phyloP scores from a whole-genome alignment of 164 flowering plant genomes.

The Vitis riparia region DNA sequence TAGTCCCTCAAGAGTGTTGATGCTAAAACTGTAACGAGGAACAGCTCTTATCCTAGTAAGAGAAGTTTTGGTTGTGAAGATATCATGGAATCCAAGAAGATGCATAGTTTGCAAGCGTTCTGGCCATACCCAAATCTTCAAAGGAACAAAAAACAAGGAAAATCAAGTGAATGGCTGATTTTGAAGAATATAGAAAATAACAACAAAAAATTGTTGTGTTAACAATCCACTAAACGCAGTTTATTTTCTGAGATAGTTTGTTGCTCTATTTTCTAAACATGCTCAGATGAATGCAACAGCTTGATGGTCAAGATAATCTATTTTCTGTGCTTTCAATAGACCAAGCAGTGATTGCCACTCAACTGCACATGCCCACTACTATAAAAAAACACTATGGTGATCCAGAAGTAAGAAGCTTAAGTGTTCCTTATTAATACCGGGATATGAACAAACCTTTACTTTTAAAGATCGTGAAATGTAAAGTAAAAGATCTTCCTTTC shows the following conservation, averaged over 20 bases:
- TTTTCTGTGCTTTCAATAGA: too few relatives aligned
- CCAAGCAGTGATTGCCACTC: background rate
- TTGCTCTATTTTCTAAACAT: too few relatives aligned
- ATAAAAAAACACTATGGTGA: background rate
- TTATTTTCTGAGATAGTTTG: too few relatives aligned
- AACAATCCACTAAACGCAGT: too few relatives aligned
- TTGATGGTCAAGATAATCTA: background rate
- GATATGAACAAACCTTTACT: slow-evolving; percentile 52
- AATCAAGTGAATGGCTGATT: background rate
- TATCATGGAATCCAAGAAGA: slow-evolving; percentile 64
- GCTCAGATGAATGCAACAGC: background rate
- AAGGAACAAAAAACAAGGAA: slow-evolving; percentile 6
- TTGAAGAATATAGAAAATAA: background rate
- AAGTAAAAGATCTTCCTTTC: slow-evolving; percentile 85
- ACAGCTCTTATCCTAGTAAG: slow-evolving; percentile 84
- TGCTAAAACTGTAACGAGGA: slow-evolving; percentile 80
- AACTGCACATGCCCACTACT: background rate
- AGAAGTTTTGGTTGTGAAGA: slow-evolving; percentile 75
- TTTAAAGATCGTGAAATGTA: slow-evolving; percentile 52
- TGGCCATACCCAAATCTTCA: slow-evolving; percentile 93
- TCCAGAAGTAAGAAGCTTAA: background rate
- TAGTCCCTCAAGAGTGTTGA: slow-evolving; percentile 63
- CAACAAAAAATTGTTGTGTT: background rate
- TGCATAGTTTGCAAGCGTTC: slow-evolving; percentile 88
- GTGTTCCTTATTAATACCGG: background rate